A percentile compares a stretch with the other conserved stretches of the same genome.
phyloP scores from a whole-genome alignment of 768 basidiomycete species.

The Suillus bovinus region DNA sequence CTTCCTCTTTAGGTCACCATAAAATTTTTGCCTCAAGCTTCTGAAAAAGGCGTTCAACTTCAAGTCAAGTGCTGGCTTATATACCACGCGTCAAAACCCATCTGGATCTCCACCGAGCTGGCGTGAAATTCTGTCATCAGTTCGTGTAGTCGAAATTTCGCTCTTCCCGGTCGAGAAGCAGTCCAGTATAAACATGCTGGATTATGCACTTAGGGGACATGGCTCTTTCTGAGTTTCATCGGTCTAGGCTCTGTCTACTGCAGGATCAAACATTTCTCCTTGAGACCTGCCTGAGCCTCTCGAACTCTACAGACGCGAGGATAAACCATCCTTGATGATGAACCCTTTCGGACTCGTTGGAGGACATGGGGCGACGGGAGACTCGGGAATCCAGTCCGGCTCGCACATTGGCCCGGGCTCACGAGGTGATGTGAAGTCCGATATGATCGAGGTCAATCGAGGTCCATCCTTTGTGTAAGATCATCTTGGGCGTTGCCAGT shows the following conservation, averaged over 20 bases:
- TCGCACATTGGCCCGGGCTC: background rate
- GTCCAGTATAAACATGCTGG: background rate
- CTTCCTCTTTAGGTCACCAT: constrained; percentile 9
- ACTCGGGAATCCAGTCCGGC: background rate
- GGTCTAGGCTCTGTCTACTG: background rate
- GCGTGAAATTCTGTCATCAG: too few species aligned
- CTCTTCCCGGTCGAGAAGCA: background rate
- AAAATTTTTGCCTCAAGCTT: too few species aligned
- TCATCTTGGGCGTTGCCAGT: background rate
- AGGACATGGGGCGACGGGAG: background rate
- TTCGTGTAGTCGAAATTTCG: background rate
- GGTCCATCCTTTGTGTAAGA: background rate
- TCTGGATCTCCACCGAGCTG: too few species aligned
- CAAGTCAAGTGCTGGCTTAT: too few species aligned
- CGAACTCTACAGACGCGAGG: background rate
- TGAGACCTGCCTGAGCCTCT: background rate
- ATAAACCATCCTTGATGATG: too few species aligned
- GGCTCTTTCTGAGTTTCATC: background rate
- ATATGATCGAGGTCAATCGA: background rate
- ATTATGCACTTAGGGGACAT: background rate
- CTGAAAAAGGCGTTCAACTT: too few species aligned
- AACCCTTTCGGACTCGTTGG: too few species aligned
- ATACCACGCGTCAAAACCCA: too few species aligned
- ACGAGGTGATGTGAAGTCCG: background rate
- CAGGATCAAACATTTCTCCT: background rate